Conservation (phyloP, 2,329 filamentous ascomycete genomes). For the Alternaria metachromatica region DNA sequence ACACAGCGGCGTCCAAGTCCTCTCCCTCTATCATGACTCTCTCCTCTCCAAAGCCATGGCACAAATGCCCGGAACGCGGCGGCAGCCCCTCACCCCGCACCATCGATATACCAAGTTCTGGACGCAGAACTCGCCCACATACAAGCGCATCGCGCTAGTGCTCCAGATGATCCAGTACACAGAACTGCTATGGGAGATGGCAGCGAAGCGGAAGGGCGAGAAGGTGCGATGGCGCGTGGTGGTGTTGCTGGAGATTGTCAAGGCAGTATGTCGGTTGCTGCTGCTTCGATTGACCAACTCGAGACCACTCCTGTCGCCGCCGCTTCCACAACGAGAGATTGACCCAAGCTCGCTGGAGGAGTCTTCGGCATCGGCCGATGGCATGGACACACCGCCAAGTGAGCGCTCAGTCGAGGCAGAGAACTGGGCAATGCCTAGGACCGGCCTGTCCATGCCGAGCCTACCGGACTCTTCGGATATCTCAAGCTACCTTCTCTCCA, state of each 20-base stretch:
- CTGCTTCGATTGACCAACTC: slow-evolving; percentile 83
- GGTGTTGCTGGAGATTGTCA: slow-evolving; percentile 82
- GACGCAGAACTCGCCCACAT: slow-evolving; percentile 68
- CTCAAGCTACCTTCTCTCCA: slow-evolving; percentile 83
- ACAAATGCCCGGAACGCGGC: slow-evolving; percentile 61
- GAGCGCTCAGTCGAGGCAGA: slow-evolving; percentile 52
- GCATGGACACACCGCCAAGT: slow-evolving; percentile 55
- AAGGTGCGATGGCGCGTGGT: slow-evolving; percentile 84
- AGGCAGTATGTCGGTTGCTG: slow-evolving; percentile 82
- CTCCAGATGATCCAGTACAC: slow-evolving; percentile 94
- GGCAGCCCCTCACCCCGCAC: slow-evolving; percentile 63
- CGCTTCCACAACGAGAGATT: slow-evolving; percentile 83
- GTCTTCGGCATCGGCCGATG: slow-evolving; percentile 52
- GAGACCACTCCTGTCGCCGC: slow-evolving; percentile 80
- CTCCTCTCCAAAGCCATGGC: slow-evolving; percentile 73
- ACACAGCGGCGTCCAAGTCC: slow-evolving; percentile 85
- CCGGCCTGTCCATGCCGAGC: slow-evolving; percentile 81
- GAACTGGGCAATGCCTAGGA: slow-evolving; percentile 91
- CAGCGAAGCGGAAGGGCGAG: slow-evolving; percentile 84
- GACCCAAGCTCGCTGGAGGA: slow-evolving; percentile 69
- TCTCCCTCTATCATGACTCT: slow-evolving; percentile 91
- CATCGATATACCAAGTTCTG: slow-evolving; percentile 70
- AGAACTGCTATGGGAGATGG: slow-evolving; percentile 97
- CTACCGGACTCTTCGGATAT: slow-evolving; percentile 84
- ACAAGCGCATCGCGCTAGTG: slow-evolving; percentile 79